Evolutionary conservation across 1,139 yeast species (phyloP).

Genomic region (Petasospora fabianii): DNA sequence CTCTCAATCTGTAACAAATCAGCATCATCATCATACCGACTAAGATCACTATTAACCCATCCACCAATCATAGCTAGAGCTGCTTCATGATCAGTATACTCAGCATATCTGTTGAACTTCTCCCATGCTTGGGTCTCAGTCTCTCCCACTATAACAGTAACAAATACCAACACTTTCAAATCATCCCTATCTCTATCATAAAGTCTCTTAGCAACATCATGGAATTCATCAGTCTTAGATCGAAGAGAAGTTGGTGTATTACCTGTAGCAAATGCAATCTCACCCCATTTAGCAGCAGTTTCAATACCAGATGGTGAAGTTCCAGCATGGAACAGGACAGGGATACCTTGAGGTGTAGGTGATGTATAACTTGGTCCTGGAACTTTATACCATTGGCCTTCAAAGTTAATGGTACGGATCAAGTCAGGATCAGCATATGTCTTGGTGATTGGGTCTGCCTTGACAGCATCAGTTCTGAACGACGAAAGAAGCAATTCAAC

Average conservation of each 20-base stretch:
- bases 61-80: conserved; percentile 14
- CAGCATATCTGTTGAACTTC: conserved; percentile 9
- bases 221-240: conserved; percentile 3
- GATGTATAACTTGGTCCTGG: conserved; percentile 38
- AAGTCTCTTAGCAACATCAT: conserved; percentile 5
- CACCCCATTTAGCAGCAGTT: conserved; percentile 41
- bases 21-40: conserved; percentile 11
- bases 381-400: conserved; percentile 36
- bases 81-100: conserved; percentile 10
- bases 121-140: conserved; percentile 13
- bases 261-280: conserved; percentile 22
- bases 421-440: conserved; percentile 30
- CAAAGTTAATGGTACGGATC: conserved; percentile 34
- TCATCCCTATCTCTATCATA: conserved; percentile 9
- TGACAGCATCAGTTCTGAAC: conserved; percentile 28
- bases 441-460: conserved; percentile 10
- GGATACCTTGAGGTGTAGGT: conserved; percentile 37
- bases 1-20: conserved; percentile 7
- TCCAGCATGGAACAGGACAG: conserved; percentile 38
- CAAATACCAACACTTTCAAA: conserved; percentile 10
- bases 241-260: conserved; percentile 2
- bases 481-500: conserved; percentile 25
- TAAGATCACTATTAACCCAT: conserved; percentile 9
- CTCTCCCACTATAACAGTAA: conserved; percentile 12
- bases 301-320: conserved; percentile 37